These are phyloP conservation scores for Inosperma sp. DNA, from an alignment of 768 basidiomycete species.

Conservation along the genomic window DNA sequence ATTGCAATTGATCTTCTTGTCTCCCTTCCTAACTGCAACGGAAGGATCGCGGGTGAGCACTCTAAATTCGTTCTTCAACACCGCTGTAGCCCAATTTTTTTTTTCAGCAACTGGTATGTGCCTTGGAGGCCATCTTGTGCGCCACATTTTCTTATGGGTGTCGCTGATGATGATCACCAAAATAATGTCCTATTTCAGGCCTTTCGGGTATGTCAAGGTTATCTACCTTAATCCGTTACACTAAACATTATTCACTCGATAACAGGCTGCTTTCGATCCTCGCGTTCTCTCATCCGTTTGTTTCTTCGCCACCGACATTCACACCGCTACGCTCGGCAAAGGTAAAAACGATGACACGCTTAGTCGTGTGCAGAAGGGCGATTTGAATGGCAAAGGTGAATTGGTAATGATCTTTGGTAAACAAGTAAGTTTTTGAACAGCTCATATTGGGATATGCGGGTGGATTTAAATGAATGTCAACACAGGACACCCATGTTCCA, in stretches of 20 bases:
- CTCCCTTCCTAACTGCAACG: constrained; percentile 79
- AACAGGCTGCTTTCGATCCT: constrained; percentile 81
- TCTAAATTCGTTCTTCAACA: constrained; percentile 11
- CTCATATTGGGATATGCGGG: constrained; percentile 22
- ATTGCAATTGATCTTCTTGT: constrained; percentile 71
- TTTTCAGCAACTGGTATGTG: constrained; percentile 82
- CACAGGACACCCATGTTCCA: constrained; percentile 87
- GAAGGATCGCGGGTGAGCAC: constrained; percentile 73
- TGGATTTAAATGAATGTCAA: not conserved
- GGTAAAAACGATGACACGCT: constrained; percentile 83
- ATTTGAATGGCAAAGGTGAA: constrained; percentile 75
- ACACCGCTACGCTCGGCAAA: constrained; percentile 80
- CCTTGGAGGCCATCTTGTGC: constrained; percentile 78
- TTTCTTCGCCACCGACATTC: constrained; percentile 95
- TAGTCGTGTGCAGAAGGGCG: constrained; percentile 64
- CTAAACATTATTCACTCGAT: not conserved
- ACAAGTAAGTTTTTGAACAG: not conserved
- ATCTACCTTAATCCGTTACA: not conserved
- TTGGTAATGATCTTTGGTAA: constrained; percentile 88
- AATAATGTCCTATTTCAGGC: constrained; percentile 25
- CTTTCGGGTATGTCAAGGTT: constrained; percentile 33
- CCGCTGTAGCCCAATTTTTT: not conserved
- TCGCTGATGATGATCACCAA: not conserved
- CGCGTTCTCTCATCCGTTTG: constrained; percentile 83
- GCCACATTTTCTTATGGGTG: constrained; percentile 19